Percentiles rank a stretch among this genome's conserved stretches.
phyloP scores from a whole-genome alignment of 192 early-diverging fungal genomes.

The Podila epicladia region DNA sequence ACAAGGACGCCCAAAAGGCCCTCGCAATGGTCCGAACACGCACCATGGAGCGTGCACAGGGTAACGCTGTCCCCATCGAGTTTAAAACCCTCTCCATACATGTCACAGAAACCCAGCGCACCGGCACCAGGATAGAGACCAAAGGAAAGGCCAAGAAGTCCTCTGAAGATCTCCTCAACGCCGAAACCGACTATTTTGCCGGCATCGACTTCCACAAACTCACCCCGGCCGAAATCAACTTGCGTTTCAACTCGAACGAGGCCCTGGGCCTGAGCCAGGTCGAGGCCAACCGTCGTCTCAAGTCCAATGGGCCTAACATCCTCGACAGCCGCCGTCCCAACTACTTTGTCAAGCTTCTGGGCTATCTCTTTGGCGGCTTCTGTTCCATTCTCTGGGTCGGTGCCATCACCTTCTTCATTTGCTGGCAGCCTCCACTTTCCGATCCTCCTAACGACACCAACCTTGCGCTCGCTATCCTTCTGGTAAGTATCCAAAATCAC shows the following conservation, averaged over 20 bases:
- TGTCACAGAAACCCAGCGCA: slow-evolving; percentile 52
- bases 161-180: slow-evolving; percentile 16
- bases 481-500: slow-evolving; percentile 13
- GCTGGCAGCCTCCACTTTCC: slow-evolving; percentile 67
- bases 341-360: slow-evolving; percentile 51
- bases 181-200: slow-evolving; percentile 50
- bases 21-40: slow-evolving; percentile 34
- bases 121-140: slow-evolving; percentile 16
- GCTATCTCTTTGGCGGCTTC: slow-evolving; percentile 78
- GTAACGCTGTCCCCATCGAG: slow-evolving; percentile 52
- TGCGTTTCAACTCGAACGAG: slow-evolving; percentile 52
- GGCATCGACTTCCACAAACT: slow-evolving; percentile 56
- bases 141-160: slow-evolving; percentile 11
- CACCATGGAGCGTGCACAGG: slow-evolving; percentile 46
- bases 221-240: slow-evolving; percentile 45
- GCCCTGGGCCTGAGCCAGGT: slow-evolving; percentile 44
- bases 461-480: slow-evolving; percentile 67
- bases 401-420: slow-evolving; percentile 71
- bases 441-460: slow-evolving; percentile 60
- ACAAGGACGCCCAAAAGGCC: slow-evolving; percentile 25
- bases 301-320: slow-evolving; percentile 53
- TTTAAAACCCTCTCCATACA: slow-evolving; percentile 58
- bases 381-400: slow-evolving; percentile 76
- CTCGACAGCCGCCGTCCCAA: slow-evolving; percentile 54
- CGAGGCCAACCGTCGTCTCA: slow-evolving; percentile 38